phyloP scores from a whole-genome alignment of 176 grass and related monocot species.

The Cocos nucifera region DNA sequence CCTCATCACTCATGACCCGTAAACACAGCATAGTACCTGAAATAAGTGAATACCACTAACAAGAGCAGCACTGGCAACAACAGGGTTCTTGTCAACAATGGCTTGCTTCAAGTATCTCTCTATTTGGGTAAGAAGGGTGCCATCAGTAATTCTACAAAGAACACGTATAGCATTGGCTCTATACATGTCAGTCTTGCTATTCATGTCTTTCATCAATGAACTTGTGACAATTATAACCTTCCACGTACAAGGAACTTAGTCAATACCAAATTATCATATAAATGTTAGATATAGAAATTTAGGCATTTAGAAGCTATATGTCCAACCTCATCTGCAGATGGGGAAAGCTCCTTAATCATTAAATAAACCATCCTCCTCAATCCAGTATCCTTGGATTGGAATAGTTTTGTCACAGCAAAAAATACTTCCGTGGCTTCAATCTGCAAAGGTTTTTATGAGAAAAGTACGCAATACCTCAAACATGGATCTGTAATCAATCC shows the following conservation, averaged over 20 bases:
- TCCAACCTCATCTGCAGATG: conserved; percentile 81
- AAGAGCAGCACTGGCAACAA: conserved; percentile 93
- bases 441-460: conserved; percentile 26
- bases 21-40: conserved; percentile 34
- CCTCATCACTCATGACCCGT: conserved; percentile 1
- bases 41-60: conserved; percentile 96
- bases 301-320: no score
- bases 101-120: conserved; percentile 99
- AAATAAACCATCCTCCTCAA: conserved; percentile 99
- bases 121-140: conserved; percentile 95
- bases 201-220: conserved; percentile 99
- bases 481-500: background rate
- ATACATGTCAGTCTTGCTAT: conserved; percentile 99
- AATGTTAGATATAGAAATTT: no score
- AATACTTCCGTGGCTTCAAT: conserved; percentile 93
- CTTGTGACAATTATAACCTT: conserved; percentile 99
- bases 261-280: background rate
- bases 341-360: conserved; percentile 98
- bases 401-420: conserved; percentile 92
- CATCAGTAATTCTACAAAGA: conserved; percentile 88
- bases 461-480: background rate
- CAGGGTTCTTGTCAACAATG: conserved; percentile 95
- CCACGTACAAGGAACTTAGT: conserved; percentile 13
- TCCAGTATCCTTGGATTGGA: conserved; percentile 91
- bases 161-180: conserved; percentile 93